A percentile compares a stretch with the other conserved stretches of the same genome.
These are phyloP conservation scores for Pseudogymnoascus sp. DNA, from an alignment of 2,329 filamentous ascomycete genomes.

Conservation along the genomic window DNA sequence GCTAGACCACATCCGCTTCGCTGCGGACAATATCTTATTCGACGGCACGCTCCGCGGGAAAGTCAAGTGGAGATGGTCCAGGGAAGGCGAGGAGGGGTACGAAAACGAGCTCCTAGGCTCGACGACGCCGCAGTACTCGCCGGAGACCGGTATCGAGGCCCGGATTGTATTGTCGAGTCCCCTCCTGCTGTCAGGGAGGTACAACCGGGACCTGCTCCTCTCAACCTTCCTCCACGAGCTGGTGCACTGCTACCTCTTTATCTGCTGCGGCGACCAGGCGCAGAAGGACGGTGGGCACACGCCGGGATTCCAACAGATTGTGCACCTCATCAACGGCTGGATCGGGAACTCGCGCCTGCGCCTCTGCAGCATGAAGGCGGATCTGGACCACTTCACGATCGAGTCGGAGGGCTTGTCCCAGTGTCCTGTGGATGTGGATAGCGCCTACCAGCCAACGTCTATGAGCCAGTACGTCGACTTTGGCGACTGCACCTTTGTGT, in stretches of 20 bases:
- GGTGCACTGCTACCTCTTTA: slow-evolving; percentile 59
- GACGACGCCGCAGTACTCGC: slow-evolving; percentile 45
- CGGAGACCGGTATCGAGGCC: slow-evolving; percentile 49
- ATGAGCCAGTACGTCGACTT: not conserved
- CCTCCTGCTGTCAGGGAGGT: slow-evolving; percentile 45
- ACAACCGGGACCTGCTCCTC: slow-evolving; percentile 54
- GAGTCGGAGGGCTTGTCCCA: slow-evolving; percentile 11
- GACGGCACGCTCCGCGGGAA: slow-evolving; percentile 46
- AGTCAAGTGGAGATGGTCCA: slow-evolving; percentile 56
- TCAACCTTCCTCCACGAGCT: slow-evolving; percentile 60
- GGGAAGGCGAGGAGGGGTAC: slow-evolving; percentile 42
- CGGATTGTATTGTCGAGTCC: slow-evolving; percentile 53
- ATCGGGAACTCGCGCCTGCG: slow-evolving; percentile 47
- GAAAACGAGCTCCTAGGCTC: slow-evolving; percentile 52
- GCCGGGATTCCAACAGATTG: slow-evolving; percentile 50
- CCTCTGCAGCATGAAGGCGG: slow-evolving; percentile 53
- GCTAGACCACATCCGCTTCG: slow-evolving; percentile 50
- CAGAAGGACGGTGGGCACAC: slow-evolving; percentile 52
- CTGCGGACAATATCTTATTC: slow-evolving; percentile 58
- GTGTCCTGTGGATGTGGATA: not conserved
- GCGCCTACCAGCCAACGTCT: not conserved
- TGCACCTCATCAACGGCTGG: slow-evolving; percentile 53
- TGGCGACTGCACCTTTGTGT: slow-evolving; percentile 1
- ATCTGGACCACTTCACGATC: slow-evolving; percentile 45
- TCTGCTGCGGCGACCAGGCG: slow-evolving; percentile 52